Evolutionary conservation across 2,329 filamentous ascomycete species (phyloP).

Genomic region (Talaromyces pinophilus): DNA sequence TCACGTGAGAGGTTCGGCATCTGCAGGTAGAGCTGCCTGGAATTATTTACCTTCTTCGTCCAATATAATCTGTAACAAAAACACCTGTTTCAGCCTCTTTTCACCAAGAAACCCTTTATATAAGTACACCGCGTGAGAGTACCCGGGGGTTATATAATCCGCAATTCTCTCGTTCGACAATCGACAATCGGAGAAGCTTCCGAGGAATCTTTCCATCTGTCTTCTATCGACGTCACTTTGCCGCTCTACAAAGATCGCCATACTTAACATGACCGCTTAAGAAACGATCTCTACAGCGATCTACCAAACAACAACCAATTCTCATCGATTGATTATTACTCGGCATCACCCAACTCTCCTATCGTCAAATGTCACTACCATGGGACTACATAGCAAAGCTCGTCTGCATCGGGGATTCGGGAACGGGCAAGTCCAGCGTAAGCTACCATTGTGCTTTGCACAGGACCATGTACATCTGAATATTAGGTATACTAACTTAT

Average conservation of each 20-base stretch:
- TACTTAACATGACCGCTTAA: not conserved
- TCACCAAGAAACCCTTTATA: not conserved
- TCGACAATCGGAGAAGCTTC: slow-evolving; percentile 1
- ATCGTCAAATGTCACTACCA: slow-evolving; percentile 53
- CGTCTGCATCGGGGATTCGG: slow-evolving; percentile 94
- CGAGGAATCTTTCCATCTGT: not conserved
- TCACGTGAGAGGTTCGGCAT: slow-evolving; percentile 10
- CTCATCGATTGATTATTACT: not conserved
- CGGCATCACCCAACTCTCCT: not conserved
- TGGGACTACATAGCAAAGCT: slow-evolving; percentile 99
- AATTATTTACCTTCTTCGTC: not conserved
- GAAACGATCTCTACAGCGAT: not conserved
- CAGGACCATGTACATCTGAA: too few species aligned
- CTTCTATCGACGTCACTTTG: slow-evolving; percentile 14
- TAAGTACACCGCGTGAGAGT: not conserved
- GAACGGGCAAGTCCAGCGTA: slow-evolving; percentile 86
- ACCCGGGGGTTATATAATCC: not conserved
- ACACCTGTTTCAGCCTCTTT: not conserved
- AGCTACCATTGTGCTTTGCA: slow-evolving; percentile 28
- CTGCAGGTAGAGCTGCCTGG: slow-evolving; percentile 11
- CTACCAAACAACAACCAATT: not conserved
- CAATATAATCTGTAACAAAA: not conserved
- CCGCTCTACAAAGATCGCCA: not conserved
- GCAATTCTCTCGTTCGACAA: not conserved
- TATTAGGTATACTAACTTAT: not conserved